Evolutionary conservation across 2,329 filamentous ascomycete species (phyloP).

Genomic region (Plenodomus lindquistii): DNA sequence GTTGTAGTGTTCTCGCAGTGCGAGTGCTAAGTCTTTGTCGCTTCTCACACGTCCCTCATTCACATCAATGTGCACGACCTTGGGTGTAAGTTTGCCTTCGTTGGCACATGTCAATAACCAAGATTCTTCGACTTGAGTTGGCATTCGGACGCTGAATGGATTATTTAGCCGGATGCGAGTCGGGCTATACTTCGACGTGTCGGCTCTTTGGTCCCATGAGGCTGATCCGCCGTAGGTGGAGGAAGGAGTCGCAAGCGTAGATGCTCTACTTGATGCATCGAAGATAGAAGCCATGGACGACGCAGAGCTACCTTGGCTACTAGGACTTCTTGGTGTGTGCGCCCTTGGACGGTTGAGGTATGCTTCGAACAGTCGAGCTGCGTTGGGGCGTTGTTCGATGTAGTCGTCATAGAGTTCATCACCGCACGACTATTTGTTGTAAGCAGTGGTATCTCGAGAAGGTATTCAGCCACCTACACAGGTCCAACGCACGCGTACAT

Average conservation of each 20-base stretch:
- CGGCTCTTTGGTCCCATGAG: conserved; percentile 19
- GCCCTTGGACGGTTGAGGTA: conserved; percentile 41
- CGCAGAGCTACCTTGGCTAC: conserved; percentile 26
- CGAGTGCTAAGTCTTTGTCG: conserved; percentile 43
- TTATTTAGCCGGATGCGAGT: conserved; percentile 21
- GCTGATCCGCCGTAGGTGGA: conserved; percentile 32
- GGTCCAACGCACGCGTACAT: conserved; percentile 43
- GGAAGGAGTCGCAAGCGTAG: conserved; percentile 30
- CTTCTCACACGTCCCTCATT: conserved; percentile 34
- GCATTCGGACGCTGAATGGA: conserved; percentile 31
- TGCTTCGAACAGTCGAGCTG: conserved; percentile 44
- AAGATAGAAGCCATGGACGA: conserved; percentile 36
- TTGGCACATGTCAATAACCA: conserved; percentile 47
- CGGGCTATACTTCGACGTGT: conserved; percentile 31
- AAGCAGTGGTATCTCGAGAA: background rate
- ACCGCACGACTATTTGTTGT: conserved; percentile 31
- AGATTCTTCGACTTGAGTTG: conserved; percentile 24
- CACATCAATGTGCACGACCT: conserved; percentile 45
- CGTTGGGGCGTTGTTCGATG: conserved; percentile 42
- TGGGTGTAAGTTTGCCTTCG: conserved; percentile 42
- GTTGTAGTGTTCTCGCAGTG: conserved; percentile 40
- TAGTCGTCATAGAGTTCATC: conserved; percentile 46
- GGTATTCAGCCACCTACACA: conserved; percentile 26
- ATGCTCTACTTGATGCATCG: conserved; percentile 28
- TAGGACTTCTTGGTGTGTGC: conserved; percentile 27